phyloP scores from a whole-genome alignment of 2,329 filamentous ascomycete genomes.

The Fusarium miscanthi region DNA sequence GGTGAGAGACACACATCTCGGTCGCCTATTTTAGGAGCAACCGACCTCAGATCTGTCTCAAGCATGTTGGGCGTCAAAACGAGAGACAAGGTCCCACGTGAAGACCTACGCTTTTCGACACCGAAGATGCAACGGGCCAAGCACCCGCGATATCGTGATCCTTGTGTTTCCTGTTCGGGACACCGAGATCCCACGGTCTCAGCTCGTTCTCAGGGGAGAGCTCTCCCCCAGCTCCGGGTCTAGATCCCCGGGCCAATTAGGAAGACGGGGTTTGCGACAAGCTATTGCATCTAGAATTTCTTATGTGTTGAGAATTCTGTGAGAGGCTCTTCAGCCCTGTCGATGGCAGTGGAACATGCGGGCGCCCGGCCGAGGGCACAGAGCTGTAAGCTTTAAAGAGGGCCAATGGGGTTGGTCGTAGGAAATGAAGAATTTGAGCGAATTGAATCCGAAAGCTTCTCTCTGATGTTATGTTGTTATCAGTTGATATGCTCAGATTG shows the following conservation, averaged over 20 bases:
- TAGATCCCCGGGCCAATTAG: slow-evolving; percentile 36
- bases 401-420: not conserved
- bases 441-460: not conserved
- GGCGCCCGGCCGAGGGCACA: not conserved
- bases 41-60: slow-evolving; percentile 20
- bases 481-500: not conserved
- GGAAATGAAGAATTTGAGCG: not conserved
- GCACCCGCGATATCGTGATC: slow-evolving; percentile 22
- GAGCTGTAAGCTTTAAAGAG: not conserved
- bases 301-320: not conserved
- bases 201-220: slow-evolving; percentile 32
- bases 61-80: slow-evolving; percentile 2
- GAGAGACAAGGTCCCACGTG: slow-evolving; percentile 33
- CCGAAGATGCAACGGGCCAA: slow-evolving; percentile 33
- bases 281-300: slow-evolving; percentile 14
- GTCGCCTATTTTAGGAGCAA: slow-evolving; percentile 24
- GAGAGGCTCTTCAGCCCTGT: slow-evolving; percentile 31
- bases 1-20: slow-evolving; percentile 25
- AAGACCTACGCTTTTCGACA: slow-evolving; percentile 44
- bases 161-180: slow-evolving; percentile 31
- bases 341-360: not conserved
- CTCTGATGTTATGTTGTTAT: not conserved
- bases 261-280: not conserved
- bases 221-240: slow-evolving; percentile 23
- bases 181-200: slow-evolving; percentile 36